Evolutionary conservation across 139 green algal species (phyloP).

Genomic region (Tetradesmus lagerheimii): DNA sequence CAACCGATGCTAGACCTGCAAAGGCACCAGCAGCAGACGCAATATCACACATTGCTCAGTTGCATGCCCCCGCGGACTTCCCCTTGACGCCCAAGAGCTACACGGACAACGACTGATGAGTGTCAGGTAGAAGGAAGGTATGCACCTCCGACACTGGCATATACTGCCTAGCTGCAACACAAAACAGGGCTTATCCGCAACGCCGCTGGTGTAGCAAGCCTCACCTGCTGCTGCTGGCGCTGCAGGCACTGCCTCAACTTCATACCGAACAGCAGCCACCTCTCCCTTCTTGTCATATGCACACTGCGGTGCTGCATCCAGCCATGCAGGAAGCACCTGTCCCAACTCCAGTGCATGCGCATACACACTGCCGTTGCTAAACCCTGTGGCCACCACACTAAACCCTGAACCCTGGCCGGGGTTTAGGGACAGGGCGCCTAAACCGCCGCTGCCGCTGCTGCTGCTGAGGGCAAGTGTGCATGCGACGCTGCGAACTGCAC

Average conservation of each 20-base stretch:
- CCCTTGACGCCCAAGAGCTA: too few species aligned
- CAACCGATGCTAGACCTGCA: conserved; percentile 10
- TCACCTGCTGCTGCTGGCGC: not conserved
- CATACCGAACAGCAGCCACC: conserved; percentile 29
- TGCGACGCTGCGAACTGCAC: not conserved
- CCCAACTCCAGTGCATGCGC: conserved; percentile 40
- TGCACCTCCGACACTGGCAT: too few species aligned
- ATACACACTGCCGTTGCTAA: conserved; percentile 43
- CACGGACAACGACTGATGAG: too few species aligned
- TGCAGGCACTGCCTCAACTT: not conserved
- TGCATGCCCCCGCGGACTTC: too few species aligned
- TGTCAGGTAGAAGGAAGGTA: too few species aligned
- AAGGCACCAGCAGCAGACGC: not conserved
- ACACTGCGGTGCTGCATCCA: conserved; percentile 30
- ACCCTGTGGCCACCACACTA: conserved; percentile 27
- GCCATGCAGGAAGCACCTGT: conserved; percentile 30
- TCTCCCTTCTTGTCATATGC: conserved; percentile 36
- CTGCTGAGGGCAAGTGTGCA: conserved; percentile 15
- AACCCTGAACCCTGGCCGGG: conserved; percentile 18
- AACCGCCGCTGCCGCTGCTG: conserved; percentile 11
- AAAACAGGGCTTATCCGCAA: too few species aligned
- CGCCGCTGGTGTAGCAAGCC: too few species aligned
- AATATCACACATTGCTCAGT: too few species aligned
- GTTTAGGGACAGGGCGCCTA: not conserved
- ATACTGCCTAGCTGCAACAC: too few species aligned